Evolutionary conservation across 2,329 filamentous ascomycete species (phyloP), one percentile per base, ranked within the genome.

Genomic region (Diplodia corticola): DNA sequence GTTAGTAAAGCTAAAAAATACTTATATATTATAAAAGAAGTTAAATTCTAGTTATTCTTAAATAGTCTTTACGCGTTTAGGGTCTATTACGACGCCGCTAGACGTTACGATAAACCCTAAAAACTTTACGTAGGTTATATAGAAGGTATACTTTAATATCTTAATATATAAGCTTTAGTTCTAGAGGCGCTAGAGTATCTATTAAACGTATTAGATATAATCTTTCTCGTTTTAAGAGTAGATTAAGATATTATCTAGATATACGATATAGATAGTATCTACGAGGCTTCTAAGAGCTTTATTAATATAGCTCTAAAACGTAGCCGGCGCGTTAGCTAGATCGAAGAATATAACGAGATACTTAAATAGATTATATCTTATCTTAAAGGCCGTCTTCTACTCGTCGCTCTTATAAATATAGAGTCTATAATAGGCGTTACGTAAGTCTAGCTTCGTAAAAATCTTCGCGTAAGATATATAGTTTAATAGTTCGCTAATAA

Each of bases 221-320:
- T n/a, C n/a, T n/a, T n/a, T n/a, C n/a, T n/a, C n/a, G n/a, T n/a
- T n/a, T n/a, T n/a, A n/a, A n/a, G n/a, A n/a, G n/a, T n/a, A n/a
- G n/a, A n/a, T n/a, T n/a, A n/a, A n/a, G n/a, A n/a, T n/a, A 59
- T 77, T 67, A 68, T 76, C 69, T 44, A 76, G 40, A 61, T 75
- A 76, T 20, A 69, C 70, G 33, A 71, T 53, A 68, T 67, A 73
- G 51, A 68, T 67, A 61, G n/a, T 68, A 65, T 67, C 63, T 35
- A 72, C 1, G 37, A 68, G 40, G 2, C 65, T 53, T 44, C 1
- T 22, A 46, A 76, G 54, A 9, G 66, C 63, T 1, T 67, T 57
- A 55, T 76, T 72, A 69, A 74, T 72, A 69, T 70, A 71, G 13
- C 35, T 51, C 67, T 78, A 70, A 46, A 78, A 77, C 0, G 67